These are phyloP conservation scores for Apiospora saccharicola DNA, from an alignment of 2,329 filamentous ascomycete genomes.

Conservation along the genomic window DNA sequence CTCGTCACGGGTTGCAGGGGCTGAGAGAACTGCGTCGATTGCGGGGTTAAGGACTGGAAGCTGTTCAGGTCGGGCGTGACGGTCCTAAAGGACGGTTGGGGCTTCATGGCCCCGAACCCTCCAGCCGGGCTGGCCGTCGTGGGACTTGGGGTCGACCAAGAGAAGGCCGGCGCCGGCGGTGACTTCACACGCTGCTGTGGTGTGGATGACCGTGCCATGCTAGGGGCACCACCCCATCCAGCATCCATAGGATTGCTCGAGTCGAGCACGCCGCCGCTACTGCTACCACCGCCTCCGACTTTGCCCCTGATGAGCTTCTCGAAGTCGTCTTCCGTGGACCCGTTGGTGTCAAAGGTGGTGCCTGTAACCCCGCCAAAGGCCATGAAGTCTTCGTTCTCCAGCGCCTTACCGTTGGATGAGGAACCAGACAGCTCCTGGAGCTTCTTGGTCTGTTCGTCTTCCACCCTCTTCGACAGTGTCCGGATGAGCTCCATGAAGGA, in stretches of 20 bases:
- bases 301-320: conserved; percentile 88
- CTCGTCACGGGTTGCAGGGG: conserved; percentile 55
- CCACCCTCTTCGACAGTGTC: conserved; percentile 77
- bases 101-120: conserved; percentile 46
- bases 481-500: conserved; percentile 91
- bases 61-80: conserved; percentile 65
- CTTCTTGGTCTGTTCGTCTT: conserved; percentile 88
- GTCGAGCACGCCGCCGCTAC: conserved; percentile 35
- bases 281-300: conserved; percentile 43
- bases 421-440: conserved; percentile 80
- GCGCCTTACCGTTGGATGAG: conserved; percentile 56
- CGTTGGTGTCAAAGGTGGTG: conserved; percentile 61
- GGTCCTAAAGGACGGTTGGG: conserved; percentile 58
- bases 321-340: conserved; percentile 76
- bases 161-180: conserved; percentile 59
- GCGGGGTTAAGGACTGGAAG: conserved; percentile 64
- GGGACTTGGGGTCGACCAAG: conserved; percentile 68
- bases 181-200: conserved; percentile 45
- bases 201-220: conserved; percentile 40
- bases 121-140: conserved; percentile 40
- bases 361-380: conserved; percentile 74
- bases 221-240: conserved; percentile 53
- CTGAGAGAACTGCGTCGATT: conserved; percentile 69
- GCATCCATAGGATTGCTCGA: conserved; percentile 50
- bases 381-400: conserved; percentile 71